Base-by-base conservation (phyloP, 2,329 filamentous ascomycete genomes). In the Keithomyces neogunnii region DNA sequence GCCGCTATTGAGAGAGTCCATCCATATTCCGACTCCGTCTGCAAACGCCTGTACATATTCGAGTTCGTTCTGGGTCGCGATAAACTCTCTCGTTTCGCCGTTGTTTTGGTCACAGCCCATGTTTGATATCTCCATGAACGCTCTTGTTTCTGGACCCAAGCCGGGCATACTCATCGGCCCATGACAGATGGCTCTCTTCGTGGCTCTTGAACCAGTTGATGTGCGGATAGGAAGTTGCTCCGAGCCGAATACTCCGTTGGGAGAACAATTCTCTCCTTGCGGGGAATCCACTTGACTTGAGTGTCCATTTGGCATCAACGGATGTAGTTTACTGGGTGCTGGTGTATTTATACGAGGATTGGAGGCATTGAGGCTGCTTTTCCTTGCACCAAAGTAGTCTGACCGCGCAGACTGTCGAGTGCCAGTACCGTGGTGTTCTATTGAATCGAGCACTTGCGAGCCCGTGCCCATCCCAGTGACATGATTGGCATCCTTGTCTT, bases 21-120 rank as follows among this genome's bases (percentile, higher is more conserved):
- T 95, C 89, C 92, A 96, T 3, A 89, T 69, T 1, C 86, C 90
- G 2, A 97, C 88, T 57, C 96, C 87, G 62, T 95, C 87, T 5
- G 95, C 85, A 64, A 95, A 97, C 0, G 90, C 84, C 65, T 95
- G 89, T 85, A 96, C 89, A 63, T 90, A 90, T n/a, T 85, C 72
- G 0, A 93, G 79, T 64, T 96, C 89, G 52, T 95, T 88, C 8
- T 84, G 79, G 3, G 81, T 82, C 56, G 81, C 84, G 45, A 96
- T 75, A 58, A 81, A 88, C 48, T 87, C 80, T 38, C 81, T 68
- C 2, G 10, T 44, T 3, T 33, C 47, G 38, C 10, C 28, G 31
- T 36, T 26, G 68, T 64, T 1, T 63, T 62, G 6, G 49, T 33
- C 10, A 31, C n/a, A 29, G 19, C 26, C 4, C 4, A 10, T n/a